A percentile compares a stretch with the other conserved stretches of the same genome.
Evolutionary conservation across 2,329 filamentous ascomycete species (phyloP).

Genomic region (Fusarium mundagurra): DNA sequence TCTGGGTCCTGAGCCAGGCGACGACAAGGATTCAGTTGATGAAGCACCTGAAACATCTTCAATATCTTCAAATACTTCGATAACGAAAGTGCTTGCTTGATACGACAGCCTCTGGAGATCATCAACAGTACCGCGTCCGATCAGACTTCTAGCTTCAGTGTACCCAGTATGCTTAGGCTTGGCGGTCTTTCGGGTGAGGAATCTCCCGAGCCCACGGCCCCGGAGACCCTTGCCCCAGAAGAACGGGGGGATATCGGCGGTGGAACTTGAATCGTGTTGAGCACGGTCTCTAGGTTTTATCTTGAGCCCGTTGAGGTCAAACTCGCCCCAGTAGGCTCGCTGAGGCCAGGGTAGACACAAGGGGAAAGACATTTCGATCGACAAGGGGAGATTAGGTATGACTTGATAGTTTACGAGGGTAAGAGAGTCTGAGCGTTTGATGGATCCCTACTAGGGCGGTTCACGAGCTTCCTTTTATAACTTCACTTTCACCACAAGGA

Average conservation of each 20-base stretch:
- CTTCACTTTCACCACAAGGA: background rate
- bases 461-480: constrained; percentile 18
- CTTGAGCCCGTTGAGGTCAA: constrained; percentile 38
- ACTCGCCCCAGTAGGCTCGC: constrained; percentile 36
- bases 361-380: constrained; percentile 37
- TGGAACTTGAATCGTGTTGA: background rate
- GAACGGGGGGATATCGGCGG: constrained; percentile 17
- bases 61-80: constrained; percentile 31
- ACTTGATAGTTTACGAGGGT: constrained; percentile 4
- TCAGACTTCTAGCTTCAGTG: constrained; percentile 33
- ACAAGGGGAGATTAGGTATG: constrained; percentile 19
- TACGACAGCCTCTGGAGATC: constrained; percentile 28
- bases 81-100: constrained; percentile 29
- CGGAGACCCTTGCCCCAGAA: constrained; percentile 39
- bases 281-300: constrained; percentile 22
- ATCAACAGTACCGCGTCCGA: constrained; percentile 23
- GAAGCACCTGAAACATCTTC: constrained; percentile 22
- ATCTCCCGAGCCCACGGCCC: constrained; percentile 17
- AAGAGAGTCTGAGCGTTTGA: constrained; percentile 32
- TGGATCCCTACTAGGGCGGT: constrained; percentile 8
- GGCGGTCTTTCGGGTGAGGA: constrained; percentile 11
- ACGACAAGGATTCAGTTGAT: constrained; percentile 8
- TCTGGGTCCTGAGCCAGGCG: constrained; percentile 14
- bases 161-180: constrained; percentile 29
- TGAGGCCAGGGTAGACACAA: constrained; percentile 34